phyloP scores from a whole-genome alignment of 2,329 filamentous ascomycete species.

The Arthrobotrys iridis region DNA sequence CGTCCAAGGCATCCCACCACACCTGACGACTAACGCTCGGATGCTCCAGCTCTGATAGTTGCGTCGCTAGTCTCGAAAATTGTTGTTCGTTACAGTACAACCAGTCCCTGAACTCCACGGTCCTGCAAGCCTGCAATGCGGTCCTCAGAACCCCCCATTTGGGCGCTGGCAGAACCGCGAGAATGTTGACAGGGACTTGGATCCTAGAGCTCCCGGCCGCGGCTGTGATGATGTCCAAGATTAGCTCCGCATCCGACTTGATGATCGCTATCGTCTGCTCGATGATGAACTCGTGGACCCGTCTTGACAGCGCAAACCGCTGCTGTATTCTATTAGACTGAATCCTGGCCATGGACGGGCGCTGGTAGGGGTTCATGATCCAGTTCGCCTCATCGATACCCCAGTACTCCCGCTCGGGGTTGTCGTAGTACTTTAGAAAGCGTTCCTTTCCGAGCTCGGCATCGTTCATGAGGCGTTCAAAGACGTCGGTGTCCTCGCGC shows the following conservation, averaged over 20 bases:
- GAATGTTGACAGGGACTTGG: conserved; percentile 47
- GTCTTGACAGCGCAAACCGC: conserved; percentile 41
- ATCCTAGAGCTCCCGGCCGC: conserved; percentile 40
- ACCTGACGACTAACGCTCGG: conserved; percentile 32
- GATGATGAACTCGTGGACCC: conserved; percentile 52
- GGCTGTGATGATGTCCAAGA: conserved; percentile 48
- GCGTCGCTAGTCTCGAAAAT: conserved; percentile 44
- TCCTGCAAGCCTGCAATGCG: conserved; percentile 38
- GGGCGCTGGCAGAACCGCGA: conserved; percentile 34
- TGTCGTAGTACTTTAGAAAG: conserved; percentile 53
- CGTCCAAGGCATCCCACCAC: conserved; percentile 51
- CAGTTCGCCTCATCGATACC: conserved; percentile 47
- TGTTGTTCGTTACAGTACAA: conserved; percentile 51
- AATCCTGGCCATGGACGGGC: conserved; percentile 39
- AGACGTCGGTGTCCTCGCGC: conserved; percentile 49
- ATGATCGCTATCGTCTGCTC: conserved; percentile 52
- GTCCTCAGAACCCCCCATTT: conserved; percentile 38
- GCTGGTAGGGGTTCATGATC: conserved; percentile 52
- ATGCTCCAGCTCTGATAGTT: conserved; percentile 43
- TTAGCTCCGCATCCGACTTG: conserved; percentile 43
- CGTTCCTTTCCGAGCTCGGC: conserved; percentile 41
- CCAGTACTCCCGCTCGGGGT: conserved; percentile 52
- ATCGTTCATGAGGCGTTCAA: conserved; percentile 44
- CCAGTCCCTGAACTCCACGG: conserved; percentile 51
- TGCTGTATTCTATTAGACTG: conserved; percentile 44